Base-by-base conservation (phyloP, 2,329 filamentous ascomycete species). In the Didymella arachidicola region DNA sequence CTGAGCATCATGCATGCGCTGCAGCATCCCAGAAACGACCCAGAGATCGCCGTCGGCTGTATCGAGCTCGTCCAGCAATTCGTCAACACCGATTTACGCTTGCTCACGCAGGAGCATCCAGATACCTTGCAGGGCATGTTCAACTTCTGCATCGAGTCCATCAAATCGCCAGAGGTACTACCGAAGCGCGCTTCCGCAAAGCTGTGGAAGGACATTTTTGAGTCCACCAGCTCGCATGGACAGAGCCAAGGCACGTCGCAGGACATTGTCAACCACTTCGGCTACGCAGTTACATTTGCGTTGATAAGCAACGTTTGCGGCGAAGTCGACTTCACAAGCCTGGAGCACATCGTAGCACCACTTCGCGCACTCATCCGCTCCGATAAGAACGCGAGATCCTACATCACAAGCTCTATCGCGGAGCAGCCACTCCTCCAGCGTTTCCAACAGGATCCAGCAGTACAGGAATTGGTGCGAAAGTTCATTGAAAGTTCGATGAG, bases 101-200 rank as follows among this genome's bases (percentile, higher is more conserved):
- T 89, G 7, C 78, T 94, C 4, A 82, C 92, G 5, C 77, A 86
- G 8, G 83, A 88, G 50, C 81, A 86, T 4, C 74, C 82, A 11
- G 81, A 84, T 1, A 80, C 83, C 11, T 80, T 89, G 1, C 86
- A 89, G 58, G 86, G 83, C 65, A 84, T 92, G 60, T 89, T 96
- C 68, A 78, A 88, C 52, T 93, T 94, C 68, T 85, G 87, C 0
- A 79, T 95, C 12, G 84, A 86, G 66, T 87, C 91, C 7, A 78
- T 96, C 7, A 84, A 88, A 42, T 89, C 88, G 12, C 86, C 83
- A 29, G 91, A 95, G 59, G 87, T 89, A 0, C 79, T 96, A 10
- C 89, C 91, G 0, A 96, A 95, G 77, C 84, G 84, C 29, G 86
- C 89, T 2, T 86, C 91, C 1, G 86, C 88, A 8, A 86, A 89